phyloP scores from a whole-genome alignment of 1,284 basidiomycete species.

The Chondrostereum purpureum region DNA sequence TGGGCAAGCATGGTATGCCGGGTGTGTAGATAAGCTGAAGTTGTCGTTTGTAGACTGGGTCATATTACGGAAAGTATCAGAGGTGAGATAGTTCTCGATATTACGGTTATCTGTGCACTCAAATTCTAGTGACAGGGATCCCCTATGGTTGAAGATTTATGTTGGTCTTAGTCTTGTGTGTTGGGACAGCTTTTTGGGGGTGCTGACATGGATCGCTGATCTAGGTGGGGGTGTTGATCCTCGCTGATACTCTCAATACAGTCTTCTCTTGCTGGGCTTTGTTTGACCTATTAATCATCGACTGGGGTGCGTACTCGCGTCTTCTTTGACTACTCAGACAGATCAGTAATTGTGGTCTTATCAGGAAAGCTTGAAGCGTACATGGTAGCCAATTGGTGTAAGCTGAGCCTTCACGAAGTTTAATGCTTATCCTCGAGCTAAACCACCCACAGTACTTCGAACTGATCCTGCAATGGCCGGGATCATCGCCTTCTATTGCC shows the following conservation, averaged over 20 bases:
- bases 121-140: slow-evolving; percentile 13
- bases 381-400: not conserved
- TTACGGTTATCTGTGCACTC: not conserved
- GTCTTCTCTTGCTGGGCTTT: slow-evolving; percentile 29
- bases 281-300: slow-evolving; percentile 27
- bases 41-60: too few relatives aligned
- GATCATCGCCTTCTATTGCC: slow-evolving; percentile 27
- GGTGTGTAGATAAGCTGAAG: too few relatives aligned
- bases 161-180: too few relatives aligned
- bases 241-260: slow-evolving; percentile 30
- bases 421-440: too few relatives aligned
- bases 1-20: too few relatives aligned
- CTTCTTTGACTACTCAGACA: too few relatives aligned
- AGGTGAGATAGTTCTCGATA: not conserved
- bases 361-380: not conserved
- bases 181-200: too few relatives aligned
- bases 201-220: too few relatives aligned
- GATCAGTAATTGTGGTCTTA: too few relatives aligned
- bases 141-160: slow-evolving; percentile 18
- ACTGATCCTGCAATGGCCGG: slow-evolving; percentile 10
- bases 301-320: slow-evolving; percentile 32
- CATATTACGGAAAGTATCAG: not conserved
- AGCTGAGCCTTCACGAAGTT: too few relatives aligned
- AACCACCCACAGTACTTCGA: not conserved
- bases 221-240: slow-evolving; percentile 25